Percentiles rank a stretch among this genome's conserved stretches.
Evolutionary conservation across 208 protist species (phyloP).

Genomic region (Wallacemonas sp.): DNA sequence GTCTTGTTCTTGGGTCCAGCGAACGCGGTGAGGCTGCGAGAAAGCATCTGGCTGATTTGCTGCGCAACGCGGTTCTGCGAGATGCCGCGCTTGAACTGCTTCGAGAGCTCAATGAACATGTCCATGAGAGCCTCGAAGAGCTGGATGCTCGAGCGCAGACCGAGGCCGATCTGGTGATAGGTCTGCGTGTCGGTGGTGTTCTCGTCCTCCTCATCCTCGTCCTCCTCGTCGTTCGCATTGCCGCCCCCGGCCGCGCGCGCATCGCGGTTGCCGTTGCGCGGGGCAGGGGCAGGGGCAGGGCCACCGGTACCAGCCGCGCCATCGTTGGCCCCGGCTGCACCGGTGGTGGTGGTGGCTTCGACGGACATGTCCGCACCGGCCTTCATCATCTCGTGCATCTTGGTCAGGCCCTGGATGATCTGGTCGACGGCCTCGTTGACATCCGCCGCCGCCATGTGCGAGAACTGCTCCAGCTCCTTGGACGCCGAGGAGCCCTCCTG

Average conservation of each 20-base stretch:
- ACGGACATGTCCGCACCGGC: constrained; percentile 65
- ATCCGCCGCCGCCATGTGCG: constrained; percentile 88
- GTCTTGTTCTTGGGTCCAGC: constrained; percentile 74
- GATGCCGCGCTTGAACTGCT: constrained; percentile 77
- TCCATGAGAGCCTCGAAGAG: constrained; percentile 83
- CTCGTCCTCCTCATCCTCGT: constrained; percentile 49
- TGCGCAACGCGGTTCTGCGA: constrained; percentile 88
- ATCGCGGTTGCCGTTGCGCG: not conserved
- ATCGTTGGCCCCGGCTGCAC: constrained; percentile 16
- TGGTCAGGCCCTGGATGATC: constrained; percentile 76
- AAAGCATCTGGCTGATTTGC: constrained; percentile 89
- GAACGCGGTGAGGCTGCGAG: constrained; percentile 79
- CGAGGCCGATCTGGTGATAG: constrained; percentile 79
- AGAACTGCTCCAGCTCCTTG: constrained; percentile 83
- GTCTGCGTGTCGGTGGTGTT: constrained; percentile 46
- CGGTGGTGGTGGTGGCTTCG: constrained; percentile 32
- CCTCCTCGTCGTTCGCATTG: constrained; percentile 23
- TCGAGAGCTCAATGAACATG: constrained; percentile 85
- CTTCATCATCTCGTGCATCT: constrained; percentile 82
- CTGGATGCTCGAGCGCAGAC: constrained; percentile 63
- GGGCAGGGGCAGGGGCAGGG: not conserved
- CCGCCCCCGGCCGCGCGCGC: no score
- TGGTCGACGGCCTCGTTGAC: constrained; percentile 86
- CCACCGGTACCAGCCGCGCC: not conserved
- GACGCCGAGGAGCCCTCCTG: constrained; percentile 34